Conservation (phyloP, 2,329 filamentous ascomycete genomes). For the Penicillium sclerotiorum region DNA sequence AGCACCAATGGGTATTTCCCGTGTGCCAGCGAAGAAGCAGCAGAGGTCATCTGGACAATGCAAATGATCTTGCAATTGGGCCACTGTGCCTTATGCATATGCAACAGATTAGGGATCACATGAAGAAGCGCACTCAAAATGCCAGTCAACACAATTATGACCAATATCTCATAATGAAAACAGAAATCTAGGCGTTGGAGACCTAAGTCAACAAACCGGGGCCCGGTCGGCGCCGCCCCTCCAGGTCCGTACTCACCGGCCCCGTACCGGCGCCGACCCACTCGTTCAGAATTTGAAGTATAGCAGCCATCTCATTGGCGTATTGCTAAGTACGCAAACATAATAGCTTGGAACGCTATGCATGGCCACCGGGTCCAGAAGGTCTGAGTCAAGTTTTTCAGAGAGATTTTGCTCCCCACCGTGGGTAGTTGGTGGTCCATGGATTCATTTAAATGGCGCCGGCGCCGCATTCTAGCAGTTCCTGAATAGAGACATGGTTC, state of each 20-base stretch:
- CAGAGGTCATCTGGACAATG: too few species aligned
- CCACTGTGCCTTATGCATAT: too few species aligned
- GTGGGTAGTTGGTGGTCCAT: not conserved
- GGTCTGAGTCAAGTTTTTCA: conserved; percentile 23
- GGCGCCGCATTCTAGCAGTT: not conserved
- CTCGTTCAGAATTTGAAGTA: conserved; percentile 17
- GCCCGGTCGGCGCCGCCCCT: conserved; percentile 25
- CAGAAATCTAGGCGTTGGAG: conserved; percentile 14
- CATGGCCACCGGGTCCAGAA: conserved; percentile 16
- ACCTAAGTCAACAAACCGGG: conserved; percentile 15
- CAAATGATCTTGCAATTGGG: too few species aligned
- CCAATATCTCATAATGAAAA: conserved; percentile 6
- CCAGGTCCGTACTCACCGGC: conserved; percentile 16
- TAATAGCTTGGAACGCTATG: conserved; percentile 19
- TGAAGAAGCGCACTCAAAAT: conserved; percentile 5
- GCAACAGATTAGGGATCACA: too few species aligned
- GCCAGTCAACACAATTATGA: not conserved
- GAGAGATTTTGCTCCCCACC: conserved; percentile 12
- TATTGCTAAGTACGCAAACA: conserved; percentile 12
- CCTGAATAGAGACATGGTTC: conserved; percentile 3
- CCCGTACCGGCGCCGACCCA: conserved; percentile 25
- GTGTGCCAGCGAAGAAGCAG: too few species aligned
- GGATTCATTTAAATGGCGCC: conserved; percentile 17
- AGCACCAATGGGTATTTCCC: too few species aligned
- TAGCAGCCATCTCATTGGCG: conserved; percentile 21